phyloP scores from a whole-genome alignment of 2,329 filamentous ascomycete genomes.

The Nannizzia gypsea region DNA sequence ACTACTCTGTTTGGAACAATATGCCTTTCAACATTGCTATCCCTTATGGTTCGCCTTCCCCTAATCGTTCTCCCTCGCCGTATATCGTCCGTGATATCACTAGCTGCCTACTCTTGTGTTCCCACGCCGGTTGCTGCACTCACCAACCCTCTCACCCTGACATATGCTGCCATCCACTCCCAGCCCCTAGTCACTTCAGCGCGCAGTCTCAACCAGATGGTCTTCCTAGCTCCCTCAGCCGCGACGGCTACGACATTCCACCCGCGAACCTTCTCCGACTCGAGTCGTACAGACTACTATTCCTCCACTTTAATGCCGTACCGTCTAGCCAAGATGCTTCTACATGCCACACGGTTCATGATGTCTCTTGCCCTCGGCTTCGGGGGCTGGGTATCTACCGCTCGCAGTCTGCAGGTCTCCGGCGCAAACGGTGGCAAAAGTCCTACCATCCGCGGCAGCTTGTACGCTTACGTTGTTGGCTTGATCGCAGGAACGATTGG shows the following conservation, averaged over 20 bases:
- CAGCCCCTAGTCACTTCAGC: constrained; percentile 68
- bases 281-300: constrained; percentile 28
- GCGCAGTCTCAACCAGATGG: constrained; percentile 66
- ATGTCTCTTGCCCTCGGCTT: constrained; percentile 86
- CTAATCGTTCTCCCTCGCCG: constrained; percentile 71
- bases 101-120: constrained; percentile 66
- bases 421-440: constrained; percentile 33
- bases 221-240: constrained; percentile 60
- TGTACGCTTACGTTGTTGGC: constrained; percentile 91
- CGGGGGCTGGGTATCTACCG: constrained; percentile 91
- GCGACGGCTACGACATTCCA: constrained; percentile 55
- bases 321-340: constrained; percentile 75
- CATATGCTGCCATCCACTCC: constrained; percentile 88
- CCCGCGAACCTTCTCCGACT: constrained; percentile 33
- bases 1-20: constrained; percentile 88
- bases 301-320: constrained; percentile 63
- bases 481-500: constrained; percentile 88
- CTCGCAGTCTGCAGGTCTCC: constrained; percentile 57
- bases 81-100: constrained; percentile 54
- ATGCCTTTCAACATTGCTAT: constrained; percentile 71
- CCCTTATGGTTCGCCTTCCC: constrained; percentile 70
- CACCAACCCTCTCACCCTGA: constrained; percentile 83
- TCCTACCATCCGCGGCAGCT: constrained; percentile 53
- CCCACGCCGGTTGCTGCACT: constrained; percentile 75
- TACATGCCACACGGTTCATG: constrained; percentile 81